These are phyloP conservation scores for Emergomyces pasteurianus DNA, from an alignment of 2,329 filamentous ascomycete genomes.

Conservation along the genomic window DNA sequence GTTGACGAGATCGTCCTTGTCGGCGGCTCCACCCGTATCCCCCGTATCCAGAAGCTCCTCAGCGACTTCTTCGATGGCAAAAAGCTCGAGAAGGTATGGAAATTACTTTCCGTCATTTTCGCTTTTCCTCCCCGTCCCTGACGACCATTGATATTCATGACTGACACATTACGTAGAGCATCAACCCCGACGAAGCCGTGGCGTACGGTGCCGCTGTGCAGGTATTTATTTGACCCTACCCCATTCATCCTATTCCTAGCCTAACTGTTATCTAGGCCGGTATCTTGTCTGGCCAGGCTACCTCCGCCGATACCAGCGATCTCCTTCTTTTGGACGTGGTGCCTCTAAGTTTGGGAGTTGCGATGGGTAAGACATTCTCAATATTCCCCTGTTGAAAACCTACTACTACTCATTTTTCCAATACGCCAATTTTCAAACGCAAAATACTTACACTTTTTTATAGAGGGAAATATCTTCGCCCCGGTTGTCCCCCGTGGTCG, in stretches of 20 bases:
- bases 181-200: constrained; percentile 99
- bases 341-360: constrained; percentile 92
- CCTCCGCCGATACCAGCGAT: constrained; percentile 85
- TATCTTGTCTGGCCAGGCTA: constrained; percentile 97
- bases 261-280: constrained; percentile 48
- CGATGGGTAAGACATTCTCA: constrained; percentile 52
- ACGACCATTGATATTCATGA: not conserved
- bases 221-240: not conserved
- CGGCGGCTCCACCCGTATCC: constrained; percentile 97
- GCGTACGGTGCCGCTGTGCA: constrained; percentile 98
- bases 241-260: not conserved
- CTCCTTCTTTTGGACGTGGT: constrained; percentile 93
- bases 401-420: too few species aligned
- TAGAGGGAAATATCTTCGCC: constrained; percentile 89
- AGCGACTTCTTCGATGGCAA: constrained; percentile 99
- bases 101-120: not conserved
- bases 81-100: constrained; percentile 82
- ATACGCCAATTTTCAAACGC: too few species aligned
- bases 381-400: not conserved
- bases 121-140: not conserved
- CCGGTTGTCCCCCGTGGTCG: constrained; percentile 74
- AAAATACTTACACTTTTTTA: too few species aligned
- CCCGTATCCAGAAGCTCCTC: constrained; percentile 96
- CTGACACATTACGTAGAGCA: constrained; percentile 43
- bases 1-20: constrained; percentile 99